Conservation (phyloP, 2,329 filamentous ascomycete genomes). For the Furcasterigmium furcatum region DNA sequence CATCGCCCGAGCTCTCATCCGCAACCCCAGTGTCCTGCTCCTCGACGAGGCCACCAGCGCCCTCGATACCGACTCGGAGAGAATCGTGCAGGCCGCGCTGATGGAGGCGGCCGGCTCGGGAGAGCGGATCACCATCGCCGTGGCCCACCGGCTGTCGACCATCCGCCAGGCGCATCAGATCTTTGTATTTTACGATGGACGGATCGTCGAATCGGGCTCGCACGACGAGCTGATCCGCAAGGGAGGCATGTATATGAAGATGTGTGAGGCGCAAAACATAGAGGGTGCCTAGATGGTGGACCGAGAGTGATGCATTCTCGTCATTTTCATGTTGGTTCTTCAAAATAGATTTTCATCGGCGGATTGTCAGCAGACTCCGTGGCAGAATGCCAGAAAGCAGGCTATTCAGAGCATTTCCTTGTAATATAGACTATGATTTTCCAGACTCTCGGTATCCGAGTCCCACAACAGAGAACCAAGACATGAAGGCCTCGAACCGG, state of each 20-base stretch:
- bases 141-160: slow-evolving; percentile 57
- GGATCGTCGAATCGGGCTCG: slow-evolving; percentile 55
- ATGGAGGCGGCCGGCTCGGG: slow-evolving; percentile 35
- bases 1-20: slow-evolving; percentile 52
- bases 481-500: too few species aligned
- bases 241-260: slow-evolving; percentile 36
- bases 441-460: too few species aligned
- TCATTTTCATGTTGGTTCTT: too few species aligned
- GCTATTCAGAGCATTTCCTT: too few species aligned
- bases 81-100: slow-evolving; percentile 41
- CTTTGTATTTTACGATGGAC: slow-evolving; percentile 54
- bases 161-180: slow-evolving; percentile 53
- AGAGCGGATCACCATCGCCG: slow-evolving; percentile 54
- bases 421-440: too few species aligned
- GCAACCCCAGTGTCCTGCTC: slow-evolving; percentile 49
- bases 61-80: slow-evolving; percentile 33
- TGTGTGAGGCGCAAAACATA: slow-evolving; percentile 7
- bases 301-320: too few species aligned
- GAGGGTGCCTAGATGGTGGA: too few species aligned
- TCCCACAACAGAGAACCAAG: too few species aligned
- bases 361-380: too few species aligned
- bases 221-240: slow-evolving; percentile 52
- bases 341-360: too few species aligned
- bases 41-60: slow-evolving; percentile 59
- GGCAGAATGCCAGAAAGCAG: too few species aligned